These are phyloP conservation scores for Luffa aegyptiaca DNA, from an alignment of 306 rosid genomes.

Conservation along the genomic window DNA sequence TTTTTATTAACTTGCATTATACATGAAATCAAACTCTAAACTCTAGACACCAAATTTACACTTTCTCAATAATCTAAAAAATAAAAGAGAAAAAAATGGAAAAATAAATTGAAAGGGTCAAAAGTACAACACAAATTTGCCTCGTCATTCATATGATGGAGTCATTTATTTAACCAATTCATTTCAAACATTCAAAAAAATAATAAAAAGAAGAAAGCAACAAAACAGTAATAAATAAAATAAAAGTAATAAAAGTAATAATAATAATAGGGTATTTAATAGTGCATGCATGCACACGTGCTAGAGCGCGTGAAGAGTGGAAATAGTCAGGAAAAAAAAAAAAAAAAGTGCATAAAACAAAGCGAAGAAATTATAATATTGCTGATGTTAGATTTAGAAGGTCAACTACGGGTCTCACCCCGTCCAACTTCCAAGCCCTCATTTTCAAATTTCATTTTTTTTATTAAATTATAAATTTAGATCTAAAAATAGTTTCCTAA, in stretches of 20 bases:
- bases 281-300: conserved; percentile 31
- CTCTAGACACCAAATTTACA: no score
- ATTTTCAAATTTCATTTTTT: not conserved
- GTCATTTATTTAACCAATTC: no score
- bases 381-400: not conserved
- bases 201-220: not conserved
- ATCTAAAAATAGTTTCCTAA: no score
- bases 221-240: not conserved
- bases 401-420: conserved; percentile 28
- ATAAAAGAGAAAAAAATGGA: no score
- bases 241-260: not conserved
- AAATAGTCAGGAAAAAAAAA: not conserved
- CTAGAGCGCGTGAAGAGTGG: conserved; percentile 15
- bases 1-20: no score
- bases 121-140: no score
- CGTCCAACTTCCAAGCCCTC: not conserved
- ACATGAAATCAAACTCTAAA: no score
- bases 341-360: not conserved
- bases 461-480: not conserved
- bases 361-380: not conserved
- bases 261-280: not conserved
- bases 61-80: no score
- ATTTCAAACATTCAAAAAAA: no score
- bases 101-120: no score
- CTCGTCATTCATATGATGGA: no score